phyloP scores from a whole-genome alignment of 805 yeast genomes.

The Candida namnaoensis region DNA sequence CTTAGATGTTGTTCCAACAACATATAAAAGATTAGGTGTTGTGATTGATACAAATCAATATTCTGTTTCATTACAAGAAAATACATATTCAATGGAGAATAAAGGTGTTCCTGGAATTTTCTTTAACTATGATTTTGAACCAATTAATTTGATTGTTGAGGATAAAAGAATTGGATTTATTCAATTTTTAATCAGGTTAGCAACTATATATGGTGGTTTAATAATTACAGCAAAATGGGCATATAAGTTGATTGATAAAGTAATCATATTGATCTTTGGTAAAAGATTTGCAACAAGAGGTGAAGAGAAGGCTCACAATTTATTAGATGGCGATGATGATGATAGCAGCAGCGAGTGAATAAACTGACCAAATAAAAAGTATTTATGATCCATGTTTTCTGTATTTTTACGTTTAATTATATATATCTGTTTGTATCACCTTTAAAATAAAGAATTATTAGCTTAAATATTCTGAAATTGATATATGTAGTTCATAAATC shows the following conservation, averaged over 20 bases:
- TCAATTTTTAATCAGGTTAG: conserved; percentile 68
- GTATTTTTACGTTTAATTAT: too few species aligned
- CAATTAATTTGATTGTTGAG: conserved; percentile 58
- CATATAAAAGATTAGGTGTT: conserved; percentile 62
- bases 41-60: conserved; percentile 79
- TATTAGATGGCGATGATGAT: conserved; percentile 10
- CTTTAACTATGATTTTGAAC: conserved; percentile 83
- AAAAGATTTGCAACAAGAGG: conserved; percentile 32
- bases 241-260: conserved; percentile 46
- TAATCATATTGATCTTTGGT: conserved; percentile 47
- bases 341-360: background rate
- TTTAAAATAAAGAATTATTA: too few species aligned
- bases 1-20: conserved; percentile 78
- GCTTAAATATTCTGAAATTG: too few species aligned
- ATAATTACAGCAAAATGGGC: conserved; percentile 62
- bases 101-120: conserved; percentile 64
- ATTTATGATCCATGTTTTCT: too few species aligned
- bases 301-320: conserved; percentile 8
- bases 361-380: too few species aligned
- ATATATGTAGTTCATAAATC: too few species aligned
- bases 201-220: conserved; percentile 79
- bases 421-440: too few species aligned
- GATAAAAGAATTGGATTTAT: conserved; percentile 72
- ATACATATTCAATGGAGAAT: conserved; percentile 10
- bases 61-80: conserved; percentile 51